Percentiles rank a stretch among this genome's conserved stretches.
These are phyloP conservation scores for Smittium culicis DNA, from an alignment of 371 early-diverging fungal genomes.

Conservation along the genomic window DNA sequence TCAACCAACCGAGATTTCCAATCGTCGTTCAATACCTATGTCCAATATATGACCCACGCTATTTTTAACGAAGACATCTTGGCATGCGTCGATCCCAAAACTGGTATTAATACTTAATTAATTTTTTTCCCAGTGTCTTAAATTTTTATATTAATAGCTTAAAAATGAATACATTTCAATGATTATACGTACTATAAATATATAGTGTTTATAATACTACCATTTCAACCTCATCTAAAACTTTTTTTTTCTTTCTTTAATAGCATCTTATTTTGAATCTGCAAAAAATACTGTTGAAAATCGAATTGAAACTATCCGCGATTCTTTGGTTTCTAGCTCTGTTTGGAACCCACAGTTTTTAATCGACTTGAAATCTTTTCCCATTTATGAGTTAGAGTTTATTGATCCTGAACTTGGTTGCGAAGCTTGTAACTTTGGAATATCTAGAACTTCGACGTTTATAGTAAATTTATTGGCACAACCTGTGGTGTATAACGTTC, in stretches of 20 bases:
- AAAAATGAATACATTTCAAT: too few species aligned
- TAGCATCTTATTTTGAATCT: constrained; percentile 1
- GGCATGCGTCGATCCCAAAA: background rate
- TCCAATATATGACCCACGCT: constrained; percentile 8
- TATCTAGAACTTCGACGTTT: background rate
- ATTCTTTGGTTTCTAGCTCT: constrained; percentile 9
- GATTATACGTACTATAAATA: too few species aligned
- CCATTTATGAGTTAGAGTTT: background rate
- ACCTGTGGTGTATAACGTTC: background rate
- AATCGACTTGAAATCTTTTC: background rate
- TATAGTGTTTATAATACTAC: too few species aligned
- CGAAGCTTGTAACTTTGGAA: constrained; percentile 7
- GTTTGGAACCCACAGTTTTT: constrained; percentile 6
- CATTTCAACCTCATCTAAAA: too few species aligned
- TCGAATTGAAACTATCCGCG: background rate
- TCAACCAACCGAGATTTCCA: background rate
- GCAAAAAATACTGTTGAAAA: background rate
- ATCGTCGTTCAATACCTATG: background rate
- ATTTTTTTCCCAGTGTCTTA: too few species aligned
- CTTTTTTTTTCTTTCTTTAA: background rate
- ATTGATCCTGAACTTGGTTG: background rate
- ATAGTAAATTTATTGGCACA: background rate
- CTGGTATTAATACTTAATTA: background rate
- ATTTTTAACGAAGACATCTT: background rate
- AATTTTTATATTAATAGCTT: too few species aligned